Conservation (phyloP, 345 rosid species). For the Conringia planisiliqua region DNA sequence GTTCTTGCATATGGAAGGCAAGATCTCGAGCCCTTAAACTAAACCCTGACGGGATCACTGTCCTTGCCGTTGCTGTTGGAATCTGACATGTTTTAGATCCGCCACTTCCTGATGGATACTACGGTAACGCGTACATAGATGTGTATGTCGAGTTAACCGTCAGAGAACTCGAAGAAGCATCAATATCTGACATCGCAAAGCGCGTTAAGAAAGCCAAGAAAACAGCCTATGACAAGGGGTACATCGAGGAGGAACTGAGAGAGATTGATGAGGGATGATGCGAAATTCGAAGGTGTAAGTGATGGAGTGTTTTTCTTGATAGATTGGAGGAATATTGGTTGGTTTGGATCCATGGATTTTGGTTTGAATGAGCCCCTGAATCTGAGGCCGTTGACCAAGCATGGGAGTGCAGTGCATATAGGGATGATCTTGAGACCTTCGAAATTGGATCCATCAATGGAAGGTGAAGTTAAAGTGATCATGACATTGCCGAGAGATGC, state of each 20-base stretch:
- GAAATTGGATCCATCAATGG: slow-evolving; percentile 28
- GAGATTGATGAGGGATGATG: not conserved
- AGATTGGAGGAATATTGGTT: slow-evolving; percentile 41
- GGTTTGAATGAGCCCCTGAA: slow-evolving; percentile 38
- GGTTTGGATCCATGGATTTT: slow-evolving; percentile 32
- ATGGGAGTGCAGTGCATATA: slow-evolving; percentile 28
- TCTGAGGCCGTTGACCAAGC: slow-evolving; percentile 20
- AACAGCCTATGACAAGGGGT: not conserved
- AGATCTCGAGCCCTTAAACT: no score
- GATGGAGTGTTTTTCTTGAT: slow-evolving; percentile 35
- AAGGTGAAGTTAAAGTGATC: slow-evolving; percentile 29
- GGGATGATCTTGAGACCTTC: slow-evolving; percentile 38
- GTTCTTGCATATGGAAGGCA: no score
- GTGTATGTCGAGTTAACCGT: no score
- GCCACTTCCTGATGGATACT: no score
- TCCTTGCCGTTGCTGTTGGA: no score
- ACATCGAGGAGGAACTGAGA: slow-evolving; percentile 20
- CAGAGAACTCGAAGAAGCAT: no score
- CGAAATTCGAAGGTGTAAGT: slow-evolving; percentile 19
- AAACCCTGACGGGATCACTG: no score
- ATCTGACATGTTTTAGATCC: no score
- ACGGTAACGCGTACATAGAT: no score
- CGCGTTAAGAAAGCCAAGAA: no score
- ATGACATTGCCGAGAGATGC: not conserved
- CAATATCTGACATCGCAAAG: no score